A percentile compares a stretch with the other conserved stretches of the same genome.
Evolutionary conservation across 768 basidiomycete species (phyloP).

Genomic region (Russula sp.): DNA sequence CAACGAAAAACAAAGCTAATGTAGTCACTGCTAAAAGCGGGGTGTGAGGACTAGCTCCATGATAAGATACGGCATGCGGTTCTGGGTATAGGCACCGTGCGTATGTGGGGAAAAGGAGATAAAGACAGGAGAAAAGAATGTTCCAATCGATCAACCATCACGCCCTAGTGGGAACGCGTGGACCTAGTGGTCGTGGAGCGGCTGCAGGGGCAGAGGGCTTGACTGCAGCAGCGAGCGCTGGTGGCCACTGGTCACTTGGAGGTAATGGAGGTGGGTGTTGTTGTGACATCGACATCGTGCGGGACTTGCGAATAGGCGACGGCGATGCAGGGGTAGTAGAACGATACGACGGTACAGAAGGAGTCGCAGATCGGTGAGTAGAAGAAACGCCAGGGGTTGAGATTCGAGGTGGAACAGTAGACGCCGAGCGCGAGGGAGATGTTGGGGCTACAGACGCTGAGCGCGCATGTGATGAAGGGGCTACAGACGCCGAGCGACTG

Average conservation of each 20-base stretch:
- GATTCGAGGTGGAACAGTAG: slow-evolving; percentile 10
- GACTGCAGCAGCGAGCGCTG: slow-evolving; percentile 6
- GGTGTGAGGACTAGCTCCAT: slow-evolving; percentile 20
- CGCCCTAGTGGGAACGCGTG: slow-evolving; percentile 14
- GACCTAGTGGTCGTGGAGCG: slow-evolving; percentile 18
- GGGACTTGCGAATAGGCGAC: slow-evolving; percentile 19
- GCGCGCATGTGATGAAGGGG: slow-evolving; percentile 9
- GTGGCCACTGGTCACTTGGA: slow-evolving; percentile 12
- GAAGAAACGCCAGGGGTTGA: slow-evolving; percentile 17
- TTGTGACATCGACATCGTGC: slow-evolving; percentile 21
- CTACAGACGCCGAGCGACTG: slow-evolving; percentile 14
- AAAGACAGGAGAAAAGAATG: slow-evolving; percentile 1
- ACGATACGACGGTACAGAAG: slow-evolving; percentile 8
- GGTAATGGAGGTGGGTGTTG: slow-evolving; percentile 11
- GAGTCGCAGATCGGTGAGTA: slow-evolving; percentile 15
- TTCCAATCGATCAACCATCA: slow-evolving; percentile 16
- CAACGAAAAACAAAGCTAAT: slow-evolving; percentile 20
- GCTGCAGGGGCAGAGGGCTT: slow-evolving; percentile 17
- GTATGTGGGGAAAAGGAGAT: slow-evolving; percentile 1
- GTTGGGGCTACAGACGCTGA: slow-evolving; percentile 18
- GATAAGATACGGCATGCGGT: slow-evolving; percentile 20
- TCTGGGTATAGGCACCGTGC: slow-evolving; percentile 21
- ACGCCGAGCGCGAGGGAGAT: slow-evolving; percentile 11
- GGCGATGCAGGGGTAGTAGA: slow-evolving; percentile 14
- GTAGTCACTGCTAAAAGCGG: slow-evolving; percentile 17